Evolutionary conservation across 495 filamentous ascomycete genomes (phyloP), one percentile per base, ranked within the genome.

Genomic region (Daldinia childiae): DNA sequence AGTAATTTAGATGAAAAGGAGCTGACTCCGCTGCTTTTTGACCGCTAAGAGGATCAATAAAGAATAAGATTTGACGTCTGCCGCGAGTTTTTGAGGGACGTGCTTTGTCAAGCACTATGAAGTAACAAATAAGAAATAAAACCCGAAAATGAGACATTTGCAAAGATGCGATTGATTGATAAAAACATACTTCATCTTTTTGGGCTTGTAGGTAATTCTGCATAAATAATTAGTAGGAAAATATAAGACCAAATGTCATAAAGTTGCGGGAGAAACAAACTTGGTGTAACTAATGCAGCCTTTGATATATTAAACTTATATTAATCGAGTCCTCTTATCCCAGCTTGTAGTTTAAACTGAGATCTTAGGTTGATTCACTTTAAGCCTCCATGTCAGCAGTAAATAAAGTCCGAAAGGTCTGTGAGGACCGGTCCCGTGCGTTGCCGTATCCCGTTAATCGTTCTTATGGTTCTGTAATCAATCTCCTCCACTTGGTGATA

Each of bases 11-110:
- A 39, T 52, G 54, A 66, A 66, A 39, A 59, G 57, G 64, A 60
- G 57, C 14, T 58, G n/a, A 15, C 58, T 36, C 62, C 68, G 62
- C 58, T 63, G n/a, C 41, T 39, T 56, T 56, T 50, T 30, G 26
- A 27, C 21, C 57, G 24, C 38, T 34, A 36, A 38, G 29, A 30
- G 54, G 52, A 58, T 55, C 54, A 63, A 60, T 65, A 38, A 65
- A 34, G 43, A 41, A 12, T 21, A 27, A 52, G 19, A 27, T 29
- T 26, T 59, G 34, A 43, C 38, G 12, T 27, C 4, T n/a, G 14
- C 12, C 27, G 3, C 12, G 6, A 48, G 43, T 8, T 24, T 48
- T 48, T 9, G 30, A 9, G 30, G 30, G 8, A 32, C 30, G 30
- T 32, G 30, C 30, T 32, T 34, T 9, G 32, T 34, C 32, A 34